phyloP scores from a whole-genome alignment of 352 stramenopile species.

The Pythium dissimile region DNA sequence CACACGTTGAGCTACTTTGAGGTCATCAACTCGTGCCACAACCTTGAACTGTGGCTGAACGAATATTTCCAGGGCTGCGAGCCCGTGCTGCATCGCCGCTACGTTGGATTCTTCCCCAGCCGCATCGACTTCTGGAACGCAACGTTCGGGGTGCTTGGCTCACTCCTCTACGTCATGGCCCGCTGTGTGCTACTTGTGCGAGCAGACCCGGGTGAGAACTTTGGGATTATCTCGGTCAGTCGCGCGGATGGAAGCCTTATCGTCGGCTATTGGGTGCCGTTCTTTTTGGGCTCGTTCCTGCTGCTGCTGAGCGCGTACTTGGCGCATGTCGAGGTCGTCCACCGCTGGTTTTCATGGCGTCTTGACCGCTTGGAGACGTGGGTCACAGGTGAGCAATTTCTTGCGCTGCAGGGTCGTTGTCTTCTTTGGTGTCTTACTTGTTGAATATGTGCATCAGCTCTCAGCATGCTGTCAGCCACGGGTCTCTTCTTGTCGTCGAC shows the following conservation, averaged over 20 bases:
- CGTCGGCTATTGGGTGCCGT: conserved; percentile 76
- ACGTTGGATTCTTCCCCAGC: conserved; percentile 72
- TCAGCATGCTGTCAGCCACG: conserved; percentile 55
- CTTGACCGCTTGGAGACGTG: conserved; percentile 58
- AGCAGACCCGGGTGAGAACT: conserved; percentile 52
- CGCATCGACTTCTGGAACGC: conserved; percentile 83
- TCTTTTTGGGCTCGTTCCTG: conserved; percentile 79
- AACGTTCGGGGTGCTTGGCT: conserved; percentile 57
- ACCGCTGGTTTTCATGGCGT: conserved; percentile 79
- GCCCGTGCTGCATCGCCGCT: conserved; percentile 62
- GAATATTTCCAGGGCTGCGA: conserved; percentile 81
- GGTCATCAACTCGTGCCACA: conserved; percentile 87
- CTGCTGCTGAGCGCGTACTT: conserved; percentile 74
- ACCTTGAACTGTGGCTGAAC: conserved; percentile 84
- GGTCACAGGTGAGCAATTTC: conserved; percentile 42
- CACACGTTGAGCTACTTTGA: conserved; percentile 78
- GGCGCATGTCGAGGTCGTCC: conserved; percentile 77
- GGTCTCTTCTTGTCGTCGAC: conserved; percentile 80
- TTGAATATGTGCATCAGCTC: conserved; percentile 24
- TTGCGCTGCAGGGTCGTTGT: conserved; percentile 5
- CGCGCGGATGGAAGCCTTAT: conserved; percentile 62
- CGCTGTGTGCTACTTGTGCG: conserved; percentile 53
- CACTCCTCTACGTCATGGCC: conserved; percentile 57
- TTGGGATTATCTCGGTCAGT: conserved; percentile 70
- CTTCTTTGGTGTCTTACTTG: background rate